Percentiles rank a stretch among this genome's conserved stretches.
Evolutionary conservation across 108 stramenopile species (phyloP).

Genomic region (Schizochytrium sp.): DNA sequence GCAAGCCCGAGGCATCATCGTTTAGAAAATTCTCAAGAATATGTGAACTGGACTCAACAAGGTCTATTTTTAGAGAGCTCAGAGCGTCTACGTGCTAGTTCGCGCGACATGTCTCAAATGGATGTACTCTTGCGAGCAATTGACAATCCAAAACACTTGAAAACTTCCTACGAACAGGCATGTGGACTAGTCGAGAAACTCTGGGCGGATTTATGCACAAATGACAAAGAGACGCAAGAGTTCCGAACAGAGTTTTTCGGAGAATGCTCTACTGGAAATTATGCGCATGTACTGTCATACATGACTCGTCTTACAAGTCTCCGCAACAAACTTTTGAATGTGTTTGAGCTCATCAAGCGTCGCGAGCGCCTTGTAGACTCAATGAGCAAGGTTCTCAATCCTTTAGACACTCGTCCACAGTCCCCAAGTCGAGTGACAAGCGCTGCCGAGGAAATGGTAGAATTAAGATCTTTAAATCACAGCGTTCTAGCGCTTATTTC

Average conservation of each 20-base stretch:
- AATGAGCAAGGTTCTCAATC: slow-evolving; percentile 20
- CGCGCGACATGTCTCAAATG: slow-evolving; percentile 6
- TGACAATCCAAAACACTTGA: neutral
- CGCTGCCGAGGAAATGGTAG: slow-evolving; percentile 38
- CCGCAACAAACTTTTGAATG: slow-evolving; percentile 29
- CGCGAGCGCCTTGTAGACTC: slow-evolving; percentile 59
- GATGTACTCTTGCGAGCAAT: slow-evolving; percentile 17
- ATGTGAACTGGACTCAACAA: neutral
- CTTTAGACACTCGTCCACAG: slow-evolving; percentile 12
- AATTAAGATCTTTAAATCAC: neutral
- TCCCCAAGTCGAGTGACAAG: neutral
- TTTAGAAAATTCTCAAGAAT: neutral
- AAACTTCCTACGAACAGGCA: neutral
- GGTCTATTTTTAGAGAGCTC: slow-evolving; percentile 33
- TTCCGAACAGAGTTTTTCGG: slow-evolving; percentile 24
- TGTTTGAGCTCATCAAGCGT: slow-evolving; percentile 27
- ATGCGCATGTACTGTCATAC: slow-evolving; percentile 41
- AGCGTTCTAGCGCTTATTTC: neutral
- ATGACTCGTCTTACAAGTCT: slow-evolving; percentile 20
- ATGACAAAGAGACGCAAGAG: neutral
- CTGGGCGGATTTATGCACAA: neutral
- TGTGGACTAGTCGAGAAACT: slow-evolving; percentile 11
- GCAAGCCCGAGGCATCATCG: neutral
- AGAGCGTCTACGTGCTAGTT: neutral
- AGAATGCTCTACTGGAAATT: slow-evolving; percentile 13